Base-by-base conservation (phyloP, 2,329 filamentous ascomycete genomes). In the Cladosporium cucumerinum region DNA sequence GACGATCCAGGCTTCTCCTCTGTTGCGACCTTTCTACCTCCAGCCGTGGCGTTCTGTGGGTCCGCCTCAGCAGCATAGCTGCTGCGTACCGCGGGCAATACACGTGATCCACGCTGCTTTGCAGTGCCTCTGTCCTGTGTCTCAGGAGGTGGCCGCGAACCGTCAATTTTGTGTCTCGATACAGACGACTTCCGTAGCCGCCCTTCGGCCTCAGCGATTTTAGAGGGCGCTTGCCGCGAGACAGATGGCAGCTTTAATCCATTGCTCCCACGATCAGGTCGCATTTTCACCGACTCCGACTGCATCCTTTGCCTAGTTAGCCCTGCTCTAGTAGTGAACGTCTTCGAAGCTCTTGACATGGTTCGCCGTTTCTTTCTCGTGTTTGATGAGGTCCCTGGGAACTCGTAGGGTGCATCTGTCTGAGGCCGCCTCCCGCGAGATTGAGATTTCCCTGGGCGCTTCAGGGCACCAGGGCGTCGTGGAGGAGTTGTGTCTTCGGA, bases 301-400 rank as follows among this genome's bases (percentile, higher is more conserved):
- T 62, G 34, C 60, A 62, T 62, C 21, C 21, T 54, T 21, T 62
- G 60, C 30, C 60, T 62, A 6, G 49, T 30, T 5, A 49, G 10
- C 5, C 49, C 49, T 28, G 26, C 21, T 26, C 30, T 62, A 11
- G 30, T 23, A 4, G 23, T 39, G 7, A 49, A 39, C 21, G 32
- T 16, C 16, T 30, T 52, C n/a, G 48, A 61, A 25, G 49, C 60
- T 43, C 16, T 55, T 5, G 60, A 46, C 10, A 32, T 14, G 25
- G 32, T 62, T 16, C 49, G 49, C 11, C 26, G 18, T 21, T 30
- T 46, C 32, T 28, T 54, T 23, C 14, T 54, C 5, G 8, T 55
- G 30, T 25, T 25, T 5, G 36, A 14, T 12, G 32, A 36, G 3
- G 14, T 32, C 12, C 28, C 48, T 8, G 60, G 23, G 12, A 46